Conservation (phyloP, 257 asterid species). For the Solanum sejunctum region DNA sequence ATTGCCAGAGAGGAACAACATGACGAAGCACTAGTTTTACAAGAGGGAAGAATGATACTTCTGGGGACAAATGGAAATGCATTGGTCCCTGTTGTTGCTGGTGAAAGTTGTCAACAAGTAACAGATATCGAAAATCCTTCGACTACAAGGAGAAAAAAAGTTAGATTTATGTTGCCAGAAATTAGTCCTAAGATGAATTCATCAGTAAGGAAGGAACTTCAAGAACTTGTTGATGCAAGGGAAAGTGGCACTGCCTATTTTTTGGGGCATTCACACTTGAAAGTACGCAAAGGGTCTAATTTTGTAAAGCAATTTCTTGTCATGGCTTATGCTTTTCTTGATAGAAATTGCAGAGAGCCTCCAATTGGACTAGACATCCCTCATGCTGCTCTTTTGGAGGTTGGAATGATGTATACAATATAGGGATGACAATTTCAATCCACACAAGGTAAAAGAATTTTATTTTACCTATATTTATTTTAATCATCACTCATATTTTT, state of each 20-base stretch:
- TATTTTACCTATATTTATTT: too few species aligned
- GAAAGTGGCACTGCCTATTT: slow-evolving; percentile 85
- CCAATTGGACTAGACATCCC: slow-evolving; percentile 73
- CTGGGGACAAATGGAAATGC: slow-evolving; percentile 52
- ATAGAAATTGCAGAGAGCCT: slow-evolving; percentile 67
- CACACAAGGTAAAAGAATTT: too few species aligned
- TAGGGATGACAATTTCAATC: not conserved
- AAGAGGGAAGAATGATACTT: slow-evolving; percentile 60
- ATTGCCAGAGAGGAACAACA: slow-evolving; percentile 50
- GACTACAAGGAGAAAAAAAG: slow-evolving; percentile 25
- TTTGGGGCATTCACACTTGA: slow-evolving; percentile 66
- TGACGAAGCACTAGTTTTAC: slow-evolving; percentile 29
- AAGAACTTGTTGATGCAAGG: slow-evolving; percentile 62
- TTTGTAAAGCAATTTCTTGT: slow-evolving; percentile 50
- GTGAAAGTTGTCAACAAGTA: not conserved
- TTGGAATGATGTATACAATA: slow-evolving; percentile 65
- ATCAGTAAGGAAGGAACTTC: slow-evolving; percentile 51
- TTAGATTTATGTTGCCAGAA: slow-evolving; percentile 51
- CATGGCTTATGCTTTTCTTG: slow-evolving; percentile 48
- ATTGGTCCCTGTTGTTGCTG: slow-evolving; percentile 29
- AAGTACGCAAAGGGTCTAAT: slow-evolving; percentile 54
- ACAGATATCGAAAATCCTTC: slow-evolving; percentile 14
- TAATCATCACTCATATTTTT: too few species aligned
- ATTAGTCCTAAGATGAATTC: slow-evolving; percentile 45
- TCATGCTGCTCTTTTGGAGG: slow-evolving; percentile 79